Conservation (phyloP, 1,139 yeast genomes). For the Suhomyces atakaporum region DNA sequence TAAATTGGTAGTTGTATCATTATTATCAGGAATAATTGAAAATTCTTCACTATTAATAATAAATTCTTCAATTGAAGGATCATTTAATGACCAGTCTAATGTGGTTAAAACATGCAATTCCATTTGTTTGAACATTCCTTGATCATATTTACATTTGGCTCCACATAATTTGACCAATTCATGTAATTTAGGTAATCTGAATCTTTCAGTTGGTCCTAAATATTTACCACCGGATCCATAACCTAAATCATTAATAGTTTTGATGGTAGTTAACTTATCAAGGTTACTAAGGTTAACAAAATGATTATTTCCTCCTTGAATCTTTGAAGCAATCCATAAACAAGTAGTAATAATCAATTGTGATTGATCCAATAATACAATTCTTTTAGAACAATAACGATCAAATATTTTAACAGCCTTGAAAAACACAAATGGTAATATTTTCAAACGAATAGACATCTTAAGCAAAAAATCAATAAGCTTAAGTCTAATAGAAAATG, state of each 20-base stretch:
- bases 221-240: conserved; percentile 59
- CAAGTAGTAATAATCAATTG: conserved; percentile 68
- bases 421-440: conserved; percentile 60
- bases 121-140: conserved; percentile 61
- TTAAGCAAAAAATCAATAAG: conserved; percentile 60
- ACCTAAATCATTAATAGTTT: conserved; percentile 45
- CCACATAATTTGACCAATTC: conserved; percentile 66
- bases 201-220: conserved; percentile 66
- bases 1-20: conserved; percentile 1
- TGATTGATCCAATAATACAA: conserved; percentile 61
- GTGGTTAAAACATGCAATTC: conserved; percentile 57
- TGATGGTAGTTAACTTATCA: conserved; percentile 31
- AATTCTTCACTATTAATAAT: conserved; percentile 36
- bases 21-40: conserved; percentile 20
- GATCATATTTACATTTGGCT: conserved; percentile 56
- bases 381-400: conserved; percentile 65
- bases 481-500: conserved; percentile 49
- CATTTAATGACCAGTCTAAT: conserved; percentile 61
- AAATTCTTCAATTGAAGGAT: conserved; percentile 59
- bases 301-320: conserved; percentile 72
- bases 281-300: conserved; percentile 51
- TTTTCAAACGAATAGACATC: conserved; percentile 58
- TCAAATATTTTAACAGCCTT: conserved; percentile 62
- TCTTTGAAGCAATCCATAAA: conserved; percentile 64
- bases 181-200: conserved; percentile 61